Evolutionary conservation across 2,329 filamentous ascomycete species (phyloP), one percentile per base, ranked within the genome.

Genomic region (Fusarium nygamai): DNA sequence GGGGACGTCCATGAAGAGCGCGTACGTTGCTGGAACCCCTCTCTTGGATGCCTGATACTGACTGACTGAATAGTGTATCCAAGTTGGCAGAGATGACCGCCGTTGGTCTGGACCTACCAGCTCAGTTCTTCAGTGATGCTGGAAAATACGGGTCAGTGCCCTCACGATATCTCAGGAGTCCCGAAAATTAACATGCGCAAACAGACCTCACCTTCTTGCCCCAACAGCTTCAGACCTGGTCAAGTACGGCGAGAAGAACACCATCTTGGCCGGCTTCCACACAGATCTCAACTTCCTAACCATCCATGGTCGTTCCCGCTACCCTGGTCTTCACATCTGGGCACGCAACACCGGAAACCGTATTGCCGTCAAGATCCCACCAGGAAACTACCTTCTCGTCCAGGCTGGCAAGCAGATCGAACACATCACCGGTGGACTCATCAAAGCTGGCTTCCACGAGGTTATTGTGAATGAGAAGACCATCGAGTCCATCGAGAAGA

Each of bases 241-340:
- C 19, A 88, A 86, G 66, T 89, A 90, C 82, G 87, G 87, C 53
- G 54, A 80, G 7, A 82, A 84, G 58, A 85, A 90, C 82, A 91
- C 88, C 57, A 90, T 91, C 76, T 86, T 91, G 22, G 89, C 89
- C 22, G 89, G 89, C 44, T 91, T 91, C 83, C 89, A 91, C 80
- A 91, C 89, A 2, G 89, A 91, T 77, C 87, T 91, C 66, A 91
- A 91, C 84, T 91, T 91, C 79, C 84, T 91, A 60, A 91, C 89
- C 73, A 91, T 91, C 81, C 89, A 91, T 82, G 89, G 89, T 64
- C 89, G 89, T 73, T 90, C 88, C 36, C 88, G 89, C 67, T 91
- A 90, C 75, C 89, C 89, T 0, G 89, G 89, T 6, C 84, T 91
- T 74, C 86, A 91, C 82, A 87, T 91, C 77, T 91, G 89, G 89